Conservation (phyloP, 192 early-diverging fungal genomes). For the Irineochytrium annulatum region DNA sequence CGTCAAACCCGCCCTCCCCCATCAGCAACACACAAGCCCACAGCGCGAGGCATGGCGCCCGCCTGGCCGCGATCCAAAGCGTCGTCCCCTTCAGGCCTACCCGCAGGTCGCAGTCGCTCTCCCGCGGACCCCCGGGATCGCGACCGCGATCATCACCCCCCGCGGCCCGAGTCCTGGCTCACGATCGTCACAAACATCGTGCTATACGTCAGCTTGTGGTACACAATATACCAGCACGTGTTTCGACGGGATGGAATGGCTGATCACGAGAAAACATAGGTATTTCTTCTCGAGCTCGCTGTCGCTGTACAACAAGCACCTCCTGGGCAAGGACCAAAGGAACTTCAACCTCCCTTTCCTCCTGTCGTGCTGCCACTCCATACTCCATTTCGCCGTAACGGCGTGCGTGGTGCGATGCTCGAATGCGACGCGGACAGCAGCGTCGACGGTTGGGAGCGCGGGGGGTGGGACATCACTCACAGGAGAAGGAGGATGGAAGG, state of each 20-base stretch:
- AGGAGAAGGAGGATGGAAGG: neutral
- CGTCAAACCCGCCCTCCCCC: too few relatives aligned
- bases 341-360: constrained; percentile 23
- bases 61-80: too few relatives aligned
- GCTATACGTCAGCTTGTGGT: neutral
- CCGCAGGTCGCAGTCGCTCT: too few relatives aligned
- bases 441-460: neutral
- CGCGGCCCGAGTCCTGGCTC: neutral
- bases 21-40: too few relatives aligned
- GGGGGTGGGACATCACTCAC: too few relatives aligned
- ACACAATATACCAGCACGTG: neutral
- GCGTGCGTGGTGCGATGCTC: neutral
- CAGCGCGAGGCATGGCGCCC: too few relatives aligned
- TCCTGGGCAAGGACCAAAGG: constrained; percentile 5
- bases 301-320: constrained; percentile 17
- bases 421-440: neutral
- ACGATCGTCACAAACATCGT: neutral
- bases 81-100: too few relatives aligned
- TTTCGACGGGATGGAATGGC: too few relatives aligned
- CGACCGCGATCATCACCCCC: too few relatives aligned
- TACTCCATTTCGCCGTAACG: constrained; percentile 4
- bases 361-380: constrained; percentile 18
- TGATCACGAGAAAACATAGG: too few relatives aligned
- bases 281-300: constrained; percentile 3
- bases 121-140: too few relatives aligned